Percentiles rank a stretch among this genome's conserved stretches.
These are phyloP conservation scores for Alopecurus myosuroides DNA, from an alignment of 176 grass and related monocot species.

Conservation along the genomic window DNA sequence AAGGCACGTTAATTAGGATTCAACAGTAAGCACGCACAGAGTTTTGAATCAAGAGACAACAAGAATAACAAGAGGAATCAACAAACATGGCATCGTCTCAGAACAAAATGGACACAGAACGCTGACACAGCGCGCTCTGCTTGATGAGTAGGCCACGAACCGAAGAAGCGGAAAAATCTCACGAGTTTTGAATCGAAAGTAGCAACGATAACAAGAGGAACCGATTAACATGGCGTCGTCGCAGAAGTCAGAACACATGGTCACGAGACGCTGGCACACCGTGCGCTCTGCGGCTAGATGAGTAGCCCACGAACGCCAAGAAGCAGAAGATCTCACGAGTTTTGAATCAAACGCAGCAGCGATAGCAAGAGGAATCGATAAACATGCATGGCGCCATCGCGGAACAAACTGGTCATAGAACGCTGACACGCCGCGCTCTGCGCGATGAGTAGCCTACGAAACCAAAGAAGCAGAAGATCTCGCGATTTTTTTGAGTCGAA, in stretches of 20 bases:
- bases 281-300: too few species aligned
- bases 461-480: too few species aligned
- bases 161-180: neutral
- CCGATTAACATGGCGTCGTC: neutral
- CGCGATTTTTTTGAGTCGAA: too few species aligned
- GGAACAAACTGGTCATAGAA: neutral
- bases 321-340: neutral
- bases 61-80: neutral
- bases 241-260: neutral
- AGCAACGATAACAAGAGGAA: neutral
- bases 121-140: too few species aligned
- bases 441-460: too few species aligned
- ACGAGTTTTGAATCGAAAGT: neutral
- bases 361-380: neutral
- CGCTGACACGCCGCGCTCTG: too few species aligned
- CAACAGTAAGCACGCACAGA: neutral
- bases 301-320: too few species aligned
- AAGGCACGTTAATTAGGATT: neutral
- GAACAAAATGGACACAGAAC: too few species aligned
- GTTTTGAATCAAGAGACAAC: neutral
- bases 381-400: neutral
- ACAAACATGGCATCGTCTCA: neutral
- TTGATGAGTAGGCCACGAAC: neutral
- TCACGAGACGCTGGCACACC: too few species aligned
- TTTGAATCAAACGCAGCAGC: neutral